phyloP scores from a whole-genome alignment of 768 basidiomycete genomes.

The Pisolithus sp. region DNA sequence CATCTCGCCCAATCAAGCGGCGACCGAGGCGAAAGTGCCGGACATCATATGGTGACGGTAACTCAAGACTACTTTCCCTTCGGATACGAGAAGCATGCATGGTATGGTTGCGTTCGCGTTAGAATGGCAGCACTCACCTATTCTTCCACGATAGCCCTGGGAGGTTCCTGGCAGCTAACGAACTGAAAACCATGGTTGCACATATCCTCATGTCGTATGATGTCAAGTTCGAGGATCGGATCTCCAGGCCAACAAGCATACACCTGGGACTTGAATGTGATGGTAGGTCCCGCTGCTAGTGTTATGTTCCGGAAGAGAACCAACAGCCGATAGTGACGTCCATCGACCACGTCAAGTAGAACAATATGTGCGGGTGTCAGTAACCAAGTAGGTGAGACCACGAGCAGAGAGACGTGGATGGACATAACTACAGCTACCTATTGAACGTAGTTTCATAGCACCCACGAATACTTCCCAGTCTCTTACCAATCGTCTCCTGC shows the following conservation, averaged over 20 bases:
- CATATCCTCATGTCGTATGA: conserved; percentile 21
- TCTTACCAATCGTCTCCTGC: no score
- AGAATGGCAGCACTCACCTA: background rate
- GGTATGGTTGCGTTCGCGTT: conserved; percentile 9
- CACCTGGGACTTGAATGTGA: background rate
- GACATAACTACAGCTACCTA: no score
- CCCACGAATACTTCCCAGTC: no score
- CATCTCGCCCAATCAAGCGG: conserved; percentile 38
- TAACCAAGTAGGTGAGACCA: no score
- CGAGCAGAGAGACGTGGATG: no score
- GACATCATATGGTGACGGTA: conserved; percentile 32
- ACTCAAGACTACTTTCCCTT: conserved; percentile 31
- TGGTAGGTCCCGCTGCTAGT: conserved; percentile 5
- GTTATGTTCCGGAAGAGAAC: conserved; percentile 14
- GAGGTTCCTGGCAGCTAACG: conserved; percentile 35
- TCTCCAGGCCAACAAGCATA: background rate
- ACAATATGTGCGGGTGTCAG: no score
- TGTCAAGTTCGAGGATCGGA: conserved; percentile 4
- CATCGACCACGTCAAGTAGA: no score
- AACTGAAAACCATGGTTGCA: conserved; percentile 34
- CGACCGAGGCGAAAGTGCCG: conserved; percentile 24
- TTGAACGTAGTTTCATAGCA: no score
- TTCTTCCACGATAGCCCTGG: conserved; percentile 26
- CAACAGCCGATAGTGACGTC: background rate
- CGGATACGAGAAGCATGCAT: conserved; percentile 28